Percentiles rank a stretch among this genome's conserved stretches.
Evolutionary conservation across 331 rosid genomes (phyloP).

Genomic region (Malus hybrid): DNA sequence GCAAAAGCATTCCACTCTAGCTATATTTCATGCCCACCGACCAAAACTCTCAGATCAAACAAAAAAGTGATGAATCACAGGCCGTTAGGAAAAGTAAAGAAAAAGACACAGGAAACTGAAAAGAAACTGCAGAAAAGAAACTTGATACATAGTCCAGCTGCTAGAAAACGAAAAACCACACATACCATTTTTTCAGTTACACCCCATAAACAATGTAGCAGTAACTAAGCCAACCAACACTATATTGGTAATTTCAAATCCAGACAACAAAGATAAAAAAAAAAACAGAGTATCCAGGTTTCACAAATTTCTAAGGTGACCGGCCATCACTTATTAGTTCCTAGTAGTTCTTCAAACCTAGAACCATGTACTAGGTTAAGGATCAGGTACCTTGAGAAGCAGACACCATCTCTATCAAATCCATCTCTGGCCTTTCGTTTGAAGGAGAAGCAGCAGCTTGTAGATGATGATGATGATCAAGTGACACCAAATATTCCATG

Average conservation of each 20-base stretch:
- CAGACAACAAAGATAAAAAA: not conserved
- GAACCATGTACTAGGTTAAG: not conserved
- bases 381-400: slow-evolving; percentile 14
- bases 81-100: slow-evolving; percentile 13
- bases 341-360: not conserved
- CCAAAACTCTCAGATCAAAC: not conserved
- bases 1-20: not conserved
- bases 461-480: not conserved
- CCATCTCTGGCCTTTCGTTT: slow-evolving; percentile 42
- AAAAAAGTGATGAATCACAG: slow-evolving; percentile 2
- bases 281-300: not conserved
- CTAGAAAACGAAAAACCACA: not conserved
- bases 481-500: not conserved
- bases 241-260: not conserved
- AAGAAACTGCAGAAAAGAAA: not conserved
- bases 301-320: not conserved
- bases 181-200: not conserved
- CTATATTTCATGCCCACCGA: not conserved
- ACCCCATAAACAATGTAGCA: not conserved
- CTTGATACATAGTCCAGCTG: not conserved
- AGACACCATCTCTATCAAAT: slow-evolving; percentile 53
- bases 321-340: not conserved
- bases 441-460: not conserved
- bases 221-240: not conserved
- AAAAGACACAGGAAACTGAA: not conserved